A percentile compares a stretch with the other conserved stretches of the same genome.
Conservation (phyloP, 2,329 filamentous ascomycete species). For the Fusarium secorum region DNA sequence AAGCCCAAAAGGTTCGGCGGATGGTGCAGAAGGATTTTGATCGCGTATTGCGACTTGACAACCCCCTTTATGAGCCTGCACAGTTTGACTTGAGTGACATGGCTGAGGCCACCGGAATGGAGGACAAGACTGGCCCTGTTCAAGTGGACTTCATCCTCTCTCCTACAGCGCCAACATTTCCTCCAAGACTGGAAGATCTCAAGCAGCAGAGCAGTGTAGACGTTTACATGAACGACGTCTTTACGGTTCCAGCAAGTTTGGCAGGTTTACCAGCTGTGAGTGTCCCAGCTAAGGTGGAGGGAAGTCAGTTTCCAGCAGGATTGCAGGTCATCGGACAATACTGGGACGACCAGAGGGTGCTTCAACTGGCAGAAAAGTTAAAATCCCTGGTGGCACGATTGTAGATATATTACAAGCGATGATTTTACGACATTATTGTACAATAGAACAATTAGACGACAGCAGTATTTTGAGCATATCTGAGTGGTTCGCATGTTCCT, state of each 20-base stretch:
- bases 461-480: background rate
- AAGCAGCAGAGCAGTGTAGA: constrained; percentile 67
- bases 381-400: constrained; percentile 40
- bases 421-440: constrained; percentile 28
- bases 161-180: constrained; percentile 82
- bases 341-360: constrained; percentile 73
- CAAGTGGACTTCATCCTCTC: constrained; percentile 87
- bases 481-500: background rate
- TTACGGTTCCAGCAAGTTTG: constrained; percentile 93
- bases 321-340: constrained; percentile 84
- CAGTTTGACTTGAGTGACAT: constrained; percentile 69
- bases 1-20: constrained; percentile 87
- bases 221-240: constrained; percentile 90
- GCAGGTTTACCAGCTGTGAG: constrained; percentile 90
- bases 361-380: constrained; percentile 63
- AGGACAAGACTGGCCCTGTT: constrained; percentile 64
- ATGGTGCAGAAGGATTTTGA: constrained; percentile 90
- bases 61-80: constrained; percentile 68
- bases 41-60: constrained; percentile 72
- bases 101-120: constrained; percentile 58
- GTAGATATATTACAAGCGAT: constrained; percentile 10
- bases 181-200: constrained; percentile 71
- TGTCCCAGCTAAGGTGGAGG: constrained; percentile 64
- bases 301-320: constrained; percentile 55
- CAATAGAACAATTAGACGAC: constrained; percentile 17